These are phyloP conservation scores for Pyrenophora graminea DNA, from an alignment of 2,329 filamentous ascomycete genomes.

Conservation along the genomic window DNA sequence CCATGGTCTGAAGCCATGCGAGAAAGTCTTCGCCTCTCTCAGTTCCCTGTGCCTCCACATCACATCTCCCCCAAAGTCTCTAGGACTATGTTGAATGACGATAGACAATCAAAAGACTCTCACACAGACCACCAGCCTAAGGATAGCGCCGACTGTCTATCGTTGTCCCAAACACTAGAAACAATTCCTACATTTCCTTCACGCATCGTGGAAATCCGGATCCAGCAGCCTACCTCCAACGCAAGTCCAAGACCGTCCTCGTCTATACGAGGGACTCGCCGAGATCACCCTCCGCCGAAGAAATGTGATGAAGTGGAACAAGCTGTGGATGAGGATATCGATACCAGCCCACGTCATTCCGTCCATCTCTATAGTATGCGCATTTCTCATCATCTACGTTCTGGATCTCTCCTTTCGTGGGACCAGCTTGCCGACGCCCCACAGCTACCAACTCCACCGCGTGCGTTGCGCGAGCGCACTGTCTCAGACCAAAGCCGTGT, in stretches of 20 bases:
- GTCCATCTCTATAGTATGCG: slow-evolving; percentile 51
- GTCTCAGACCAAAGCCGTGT: slow-evolving; percentile 27
- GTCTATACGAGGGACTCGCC: slow-evolving; percentile 13
- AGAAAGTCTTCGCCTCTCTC: slow-evolving; percentile 38
- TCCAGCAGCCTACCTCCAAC: slow-evolving; percentile 26
- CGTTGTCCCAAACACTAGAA: background rate
- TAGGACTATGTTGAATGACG: slow-evolving; percentile 3
- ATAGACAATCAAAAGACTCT: background rate
- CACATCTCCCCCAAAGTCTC: slow-evolving; percentile 18
- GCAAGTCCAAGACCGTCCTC: slow-evolving; percentile 22
- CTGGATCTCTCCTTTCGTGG: slow-evolving; percentile 48
- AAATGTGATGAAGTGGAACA: background rate
- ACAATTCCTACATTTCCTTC: background rate
- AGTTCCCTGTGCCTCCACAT: slow-evolving; percentile 27
- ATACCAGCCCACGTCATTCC: slow-evolving; percentile 32
- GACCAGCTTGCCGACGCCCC: slow-evolving; percentile 32
- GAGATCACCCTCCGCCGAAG: slow-evolving; percentile 10
- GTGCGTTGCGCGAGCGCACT: slow-evolving; percentile 19
- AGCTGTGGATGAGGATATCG: slow-evolving; percentile 4
- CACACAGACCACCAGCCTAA: background rate
- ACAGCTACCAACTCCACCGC: slow-evolving; percentile 22
- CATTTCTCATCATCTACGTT: slow-evolving; percentile 52
- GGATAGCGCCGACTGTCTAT: background rate
- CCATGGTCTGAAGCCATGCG: slow-evolving; percentile 36
- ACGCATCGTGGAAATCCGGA: slow-evolving; percentile 20